Base-by-base conservation (phyloP, 2,329 filamentous ascomycete species). In the Cyclaneusma minus region DNA sequence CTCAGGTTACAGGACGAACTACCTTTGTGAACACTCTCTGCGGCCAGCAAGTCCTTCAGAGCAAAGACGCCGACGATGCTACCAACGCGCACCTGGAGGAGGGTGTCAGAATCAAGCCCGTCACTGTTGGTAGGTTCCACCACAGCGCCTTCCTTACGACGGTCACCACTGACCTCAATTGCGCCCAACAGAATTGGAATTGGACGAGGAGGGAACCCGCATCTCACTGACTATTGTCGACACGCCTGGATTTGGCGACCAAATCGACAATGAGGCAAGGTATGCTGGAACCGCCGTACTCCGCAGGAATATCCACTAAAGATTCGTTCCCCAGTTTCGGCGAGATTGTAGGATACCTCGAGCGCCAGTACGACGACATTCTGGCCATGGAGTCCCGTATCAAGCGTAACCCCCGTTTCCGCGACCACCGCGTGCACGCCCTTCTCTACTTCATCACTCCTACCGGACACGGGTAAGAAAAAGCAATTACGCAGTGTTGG, bases 1-100 rank as follows among this genome's bases (percentile, higher is more conserved):
- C 34, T 27, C 34, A 37, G 28, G 36, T 21, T 34, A 30, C 44
- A 93, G 84, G 89, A 50, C 81, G 89, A 53, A 98, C 89, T 39
- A 98, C 89, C 48, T 98, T 98, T 49, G 89, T 98, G 58, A 98
- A 98, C 68, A 98, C 89, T 27, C 83, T 98, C 42, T 98, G 89
- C 63, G 83, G 84, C 53, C 85, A 93, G 68, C 69, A 74, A 48
- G 89, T 98, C 28, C 73, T 98, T 39, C 62, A 72, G 43, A 77
- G 85, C 59, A 92, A 92, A 65, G 87, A 95, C 43, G 76, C 78
- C 33, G 89, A 98, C 48, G 89, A 98, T 60, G 70, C 85, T 37
- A 68, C 66, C 49, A 76, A 75, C 42, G 87, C 87, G 47, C 84
- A 94, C 54, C 56, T 93, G 40, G 89, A 98, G 62, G 87, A 95